Evolutionary conservation across 257 asterid genomes (phyloP), one percentile per base, ranked within the genome.

Genomic region (Penstemon newberryi): DNA sequence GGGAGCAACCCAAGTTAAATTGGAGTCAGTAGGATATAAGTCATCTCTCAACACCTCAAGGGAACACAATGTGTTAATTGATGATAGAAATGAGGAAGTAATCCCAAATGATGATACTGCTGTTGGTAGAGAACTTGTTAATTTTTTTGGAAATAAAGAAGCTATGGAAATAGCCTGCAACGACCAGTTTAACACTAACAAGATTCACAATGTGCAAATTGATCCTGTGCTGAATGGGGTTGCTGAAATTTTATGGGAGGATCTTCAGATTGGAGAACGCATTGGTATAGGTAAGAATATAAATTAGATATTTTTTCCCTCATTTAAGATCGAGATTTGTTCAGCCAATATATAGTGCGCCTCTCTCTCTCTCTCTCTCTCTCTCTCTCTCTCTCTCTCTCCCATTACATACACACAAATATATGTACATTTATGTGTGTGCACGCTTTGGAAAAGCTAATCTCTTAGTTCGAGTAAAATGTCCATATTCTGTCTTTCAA

Each of bases 201-300:
- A 25, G 33, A 25, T 25, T 25, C 33, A 25, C 33, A 25, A 25
- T 25, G 33, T 25, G 33, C 33, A 25, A 25, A 25, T 25, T 25
- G 33, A 25, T 2, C 33, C 33, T 25, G 33, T 25, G 33, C 33
- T 25, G 33, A 25, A 75, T 82, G 93, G 86, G 42, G 96, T 89
- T 76, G 96, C 94, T 12, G 96, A 91, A 78, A 91, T 91, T 68
- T 89, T 86, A 41, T 94, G 99, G 99, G 96, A 94, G 76, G 92
- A 91, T 83, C 98, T 94, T 75, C 93, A 87, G 81, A 89, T 94
- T 73, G 98, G 96, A 44, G 97, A 94, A 73, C 92, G 99, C 56
- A 86, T 94, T 74, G 98, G 99, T 73, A 94, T 94, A 70, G 99
- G 99, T 95, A 86, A 79, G 70, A 64, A 18, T 15, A 4, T 12